Percentiles rank a stretch among this genome's conserved stretches.
These are phyloP conservation scores for Mucor irregularis DNA, from an alignment of 371 early-diverging fungal species.

Conservation along the genomic window DNA sequence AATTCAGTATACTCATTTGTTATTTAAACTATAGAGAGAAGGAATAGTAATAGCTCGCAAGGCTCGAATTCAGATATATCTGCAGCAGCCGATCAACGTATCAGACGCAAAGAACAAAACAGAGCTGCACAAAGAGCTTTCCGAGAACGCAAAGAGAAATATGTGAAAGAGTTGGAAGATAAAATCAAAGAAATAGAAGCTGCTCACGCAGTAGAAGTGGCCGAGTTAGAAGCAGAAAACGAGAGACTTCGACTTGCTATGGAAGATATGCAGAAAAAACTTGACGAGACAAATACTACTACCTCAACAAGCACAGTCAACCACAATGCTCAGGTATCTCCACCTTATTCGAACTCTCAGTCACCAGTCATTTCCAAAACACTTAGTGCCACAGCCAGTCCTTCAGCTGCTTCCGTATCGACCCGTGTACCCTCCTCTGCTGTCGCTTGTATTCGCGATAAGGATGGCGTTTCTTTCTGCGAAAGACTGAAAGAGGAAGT, in stretches of 20 bases:
- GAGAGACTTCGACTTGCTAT: constrained; percentile 12
- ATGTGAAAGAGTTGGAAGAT: constrained; percentile 68
- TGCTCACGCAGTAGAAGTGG: constrained; percentile 34
- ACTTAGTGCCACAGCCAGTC: neutral
- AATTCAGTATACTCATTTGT: neutral
- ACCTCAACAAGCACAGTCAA: neutral
- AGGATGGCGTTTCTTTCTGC: constrained; percentile 49
- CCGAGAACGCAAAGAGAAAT: constrained; percentile 72
- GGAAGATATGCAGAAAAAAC: neutral
- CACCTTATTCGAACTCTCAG: neutral
- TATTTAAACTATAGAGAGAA: neutral
- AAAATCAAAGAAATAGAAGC: constrained; percentile 63
- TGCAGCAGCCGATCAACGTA: constrained; percentile 28
- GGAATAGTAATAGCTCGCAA: constrained; percentile 11
- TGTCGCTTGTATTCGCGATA: constrained; percentile 45
- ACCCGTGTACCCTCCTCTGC: constrained; percentile 29
- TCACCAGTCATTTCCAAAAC: neutral
- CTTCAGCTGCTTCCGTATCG: neutral
- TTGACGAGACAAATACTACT: neutral
- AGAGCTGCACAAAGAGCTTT: constrained; percentile 79
- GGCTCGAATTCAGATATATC: neutral
- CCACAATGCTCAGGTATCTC: neutral
- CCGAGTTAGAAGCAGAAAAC: constrained; percentile 33
- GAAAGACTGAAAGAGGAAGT: constrained; percentile 50
- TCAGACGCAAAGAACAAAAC: constrained; percentile 78